Evolutionary conservation across 2,329 filamentous ascomycete species (phyloP).

Genomic region (Thielaviopsis cerberus): DNA sequence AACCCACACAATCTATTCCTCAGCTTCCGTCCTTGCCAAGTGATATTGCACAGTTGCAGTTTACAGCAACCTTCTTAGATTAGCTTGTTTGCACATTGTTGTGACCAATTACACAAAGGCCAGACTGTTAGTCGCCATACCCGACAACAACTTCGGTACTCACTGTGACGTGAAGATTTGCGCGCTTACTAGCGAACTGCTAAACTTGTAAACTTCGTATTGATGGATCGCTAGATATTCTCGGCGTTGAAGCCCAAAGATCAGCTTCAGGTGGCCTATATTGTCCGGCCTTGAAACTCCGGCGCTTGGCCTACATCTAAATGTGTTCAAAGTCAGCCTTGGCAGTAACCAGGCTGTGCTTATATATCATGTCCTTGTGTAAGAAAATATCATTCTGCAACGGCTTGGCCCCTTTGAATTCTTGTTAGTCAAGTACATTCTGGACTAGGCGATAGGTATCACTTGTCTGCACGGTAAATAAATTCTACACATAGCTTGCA

Average conservation of each 20-base stretch:
- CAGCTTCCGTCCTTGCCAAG: neutral
- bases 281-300: too few species aligned
- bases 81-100: neutral
- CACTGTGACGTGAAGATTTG: neutral
- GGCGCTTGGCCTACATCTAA: neutral
- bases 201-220: too few species aligned
- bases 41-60: neutral
- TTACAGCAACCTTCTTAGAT: neutral
- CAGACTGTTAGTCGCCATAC: neutral
- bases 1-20: neutral
- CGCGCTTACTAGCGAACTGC: too few species aligned
- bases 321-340: neutral
- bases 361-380: neutral
- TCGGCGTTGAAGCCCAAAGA: too few species aligned
- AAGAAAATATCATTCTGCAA: neutral
- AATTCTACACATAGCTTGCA: neutral
- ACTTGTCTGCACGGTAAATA: neutral
- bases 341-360: neutral
- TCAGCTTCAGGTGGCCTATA: too few species aligned
- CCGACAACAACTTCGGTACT: neutral
- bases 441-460: neutral
- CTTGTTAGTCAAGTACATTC: neutral
- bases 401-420: neutral
- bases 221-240: too few species aligned
- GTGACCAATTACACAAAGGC: neutral